A percentile compares a stretch with the other conserved stretches of the same genome.
Evolutionary conservation across 1,139 yeast species (phyloP).

Genomic region (Zygotorulaspora mrakii): DNA sequence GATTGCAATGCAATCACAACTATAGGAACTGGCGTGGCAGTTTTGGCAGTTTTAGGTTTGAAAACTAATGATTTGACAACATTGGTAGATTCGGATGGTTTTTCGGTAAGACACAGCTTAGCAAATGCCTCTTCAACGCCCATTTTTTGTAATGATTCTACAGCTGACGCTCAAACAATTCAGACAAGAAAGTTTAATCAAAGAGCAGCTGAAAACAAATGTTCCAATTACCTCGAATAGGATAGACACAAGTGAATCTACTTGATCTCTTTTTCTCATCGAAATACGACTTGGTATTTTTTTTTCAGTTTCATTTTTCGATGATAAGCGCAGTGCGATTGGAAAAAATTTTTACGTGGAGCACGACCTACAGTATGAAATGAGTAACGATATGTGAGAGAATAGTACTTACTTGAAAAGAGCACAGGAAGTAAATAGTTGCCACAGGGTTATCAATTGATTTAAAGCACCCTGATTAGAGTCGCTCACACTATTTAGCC

Average conservation of each 20-base stretch:
- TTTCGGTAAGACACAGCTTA: conserved; percentile 49
- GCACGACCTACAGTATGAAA: no score
- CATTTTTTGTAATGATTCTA: conserved; percentile 37
- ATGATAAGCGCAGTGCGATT: conserved; percentile 3
- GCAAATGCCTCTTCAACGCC: conserved; percentile 60
- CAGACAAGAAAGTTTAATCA: conserved; percentile 1
- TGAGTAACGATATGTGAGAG: no score
- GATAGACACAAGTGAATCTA: no score
- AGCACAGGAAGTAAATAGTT: no score
- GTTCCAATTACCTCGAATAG: no score
- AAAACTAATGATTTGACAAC: conserved; percentile 75
- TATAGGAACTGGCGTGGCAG: conserved; percentile 77
- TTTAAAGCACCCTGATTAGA: neutral
- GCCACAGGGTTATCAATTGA: neutral
- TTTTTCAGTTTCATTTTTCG: conserved; percentile 1
- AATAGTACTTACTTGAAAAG: no score
- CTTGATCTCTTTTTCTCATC: no score
- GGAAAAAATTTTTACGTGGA: conserved; percentile 5
- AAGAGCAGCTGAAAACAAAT: neutral
- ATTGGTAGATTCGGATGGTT: conserved; percentile 43
- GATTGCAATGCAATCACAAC: conserved; percentile 71
- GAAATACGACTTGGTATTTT: neutral
- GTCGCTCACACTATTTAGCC: neutral
- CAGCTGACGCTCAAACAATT: neutral
- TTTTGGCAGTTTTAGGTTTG: conserved; percentile 87